Base-by-base conservation (phyloP, 805 yeast species). In the Saturnispora dispora region DNA sequence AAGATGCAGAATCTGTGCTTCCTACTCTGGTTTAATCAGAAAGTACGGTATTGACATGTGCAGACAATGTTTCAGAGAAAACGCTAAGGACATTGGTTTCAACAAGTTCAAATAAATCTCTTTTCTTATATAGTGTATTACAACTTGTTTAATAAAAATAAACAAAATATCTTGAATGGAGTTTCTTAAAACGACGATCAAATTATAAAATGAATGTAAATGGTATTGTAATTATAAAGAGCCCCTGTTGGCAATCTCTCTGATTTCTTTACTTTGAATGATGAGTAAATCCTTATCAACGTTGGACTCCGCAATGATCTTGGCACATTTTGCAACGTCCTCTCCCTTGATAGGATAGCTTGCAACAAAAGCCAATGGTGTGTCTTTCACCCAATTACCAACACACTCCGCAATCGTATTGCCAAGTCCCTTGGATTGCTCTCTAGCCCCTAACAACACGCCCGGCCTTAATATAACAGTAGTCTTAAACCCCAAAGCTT, bases 51-150 rank as follows among this genome's bases (percentile, higher is more conserved):
- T 93, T 73, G 85, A 89, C 90, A 83, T 93, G 83, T 91, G 97
- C 81, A 95, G 99, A 87, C 99, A 93, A 83, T 91, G 96, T 81
- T 93, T 93, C 98, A 90, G 99, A 84, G 99, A 93, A 82, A 91
- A 82, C 81, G 98, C 99, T 70, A 73, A 80, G 75, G 98, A 93
- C 79, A 93, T 93, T 74, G 99, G 99, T 73, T 93, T 93, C 96
- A 75, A 82, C 93, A 93, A 93, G 82, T 86, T 78, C 90, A 91
- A 96, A 82, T 90, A 90, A 88, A 66, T 48, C 45, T 39, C 33
- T 35, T 47, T 18, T 39, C 44, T 47, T 47, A 49, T 47, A 41
- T 42, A 51, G 39, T 51, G 33, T 40, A 40, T 40, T 40, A 40
- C 44, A 40, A 40, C 44, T 40, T 40, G 44, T 40, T 53, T 45